Conservation (phyloP, 805 yeast species). For the Ogataea wickerhamii region DNA sequence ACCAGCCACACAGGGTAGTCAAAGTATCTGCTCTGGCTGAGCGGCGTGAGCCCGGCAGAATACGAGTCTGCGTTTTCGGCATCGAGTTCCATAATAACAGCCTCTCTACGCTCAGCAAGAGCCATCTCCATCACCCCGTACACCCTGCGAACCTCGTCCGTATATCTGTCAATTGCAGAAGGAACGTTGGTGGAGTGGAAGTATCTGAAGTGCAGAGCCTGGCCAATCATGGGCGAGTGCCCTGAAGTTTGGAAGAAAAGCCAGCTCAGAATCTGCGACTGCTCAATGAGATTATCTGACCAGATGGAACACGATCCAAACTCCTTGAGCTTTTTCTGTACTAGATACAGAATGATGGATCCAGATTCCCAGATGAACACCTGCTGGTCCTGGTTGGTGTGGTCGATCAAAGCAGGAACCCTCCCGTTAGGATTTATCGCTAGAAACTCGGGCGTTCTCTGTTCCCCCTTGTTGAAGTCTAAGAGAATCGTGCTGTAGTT, state of each 20-base stretch:
- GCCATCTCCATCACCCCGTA: constrained; percentile 96
- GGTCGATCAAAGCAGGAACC: constrained; percentile 92
- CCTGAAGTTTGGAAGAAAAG: constrained; percentile 93
- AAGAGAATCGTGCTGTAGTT: constrained; percentile 77
- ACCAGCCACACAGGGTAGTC: constrained; percentile 96
- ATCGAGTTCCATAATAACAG: constrained; percentile 83
- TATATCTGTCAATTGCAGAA: constrained; percentile 84
- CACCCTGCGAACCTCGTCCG: constrained; percentile 88
- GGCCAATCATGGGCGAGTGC: constrained; percentile 98
- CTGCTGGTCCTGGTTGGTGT: constrained; percentile 58
- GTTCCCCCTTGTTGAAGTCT: constrained; percentile 87
- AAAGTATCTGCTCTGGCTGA: constrained; percentile 79
- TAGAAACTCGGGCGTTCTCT: constrained; percentile 88
- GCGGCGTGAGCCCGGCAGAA: constrained; percentile 82
- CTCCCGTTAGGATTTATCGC: constrained; percentile 95
- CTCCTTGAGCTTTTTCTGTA: constrained; percentile 61
- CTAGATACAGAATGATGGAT: constrained; percentile 80
- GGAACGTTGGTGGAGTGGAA: constrained; percentile 85
- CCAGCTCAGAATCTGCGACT: constrained; percentile 84
- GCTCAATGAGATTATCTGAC: constrained; percentile 75
- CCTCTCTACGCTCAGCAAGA: constrained; percentile 86
- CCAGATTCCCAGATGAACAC: constrained; percentile 94
- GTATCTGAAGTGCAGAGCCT: constrained; percentile 89
- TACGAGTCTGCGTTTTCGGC: constrained; percentile 84
- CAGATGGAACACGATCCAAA: constrained; percentile 70